Evolutionary conservation across 139 green algal genomes (phyloP), one percentile per base, ranked within the genome.

Genomic region (Zygnema circumcarinatum): DNA sequence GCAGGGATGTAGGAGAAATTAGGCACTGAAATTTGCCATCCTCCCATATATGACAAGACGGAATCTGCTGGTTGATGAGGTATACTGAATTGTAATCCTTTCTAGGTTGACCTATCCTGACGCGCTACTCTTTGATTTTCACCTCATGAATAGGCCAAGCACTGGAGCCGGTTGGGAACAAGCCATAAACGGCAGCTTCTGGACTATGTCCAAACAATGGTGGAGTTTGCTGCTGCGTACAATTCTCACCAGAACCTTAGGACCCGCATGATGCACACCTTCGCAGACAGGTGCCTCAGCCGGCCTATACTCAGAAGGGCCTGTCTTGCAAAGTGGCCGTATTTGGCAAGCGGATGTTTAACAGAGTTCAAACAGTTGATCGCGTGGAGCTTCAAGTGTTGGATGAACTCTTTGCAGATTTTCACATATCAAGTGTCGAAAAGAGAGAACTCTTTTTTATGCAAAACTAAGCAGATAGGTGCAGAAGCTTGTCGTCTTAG

Each of bases 201-300:
- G 84, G 78, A 88, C 29, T 38, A n/a, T 1, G 38, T 79, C 0
- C 32, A 89, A 35, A 31, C 25, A n/a, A 82, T 89, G 21, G 25
- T 85, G 25, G 78, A 89, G 2, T 89, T 89, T 21, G 84, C 84
- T 22, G 78, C 84, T n/a, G 32, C 25, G 16, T 89, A 88, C 76
- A 87, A 89, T 75, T 79, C 78, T 0, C 53, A 89, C 84, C 29
- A 21, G 29, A 16, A 40, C 76, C 76, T 89, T 0, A 74, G 84
- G 22, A 67, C 81, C 32, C 72, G 72, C 3, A 67, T 87, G 75
- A 16, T 25, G 21, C 3, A 73, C 33, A 62, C 29, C 32, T 72
- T 41, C 75, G 16, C 75, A 3, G 75, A 83, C 75, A 83, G 75
- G 75, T 83, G 35, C 20, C 33, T 21, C n/a, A n/a, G n/a, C n/a